Percentiles rank a stretch among this genome's conserved stretches.
Conservation (phyloP, 2,329 filamentous ascomycete genomes). For the Aspergillus sp. region DNA sequence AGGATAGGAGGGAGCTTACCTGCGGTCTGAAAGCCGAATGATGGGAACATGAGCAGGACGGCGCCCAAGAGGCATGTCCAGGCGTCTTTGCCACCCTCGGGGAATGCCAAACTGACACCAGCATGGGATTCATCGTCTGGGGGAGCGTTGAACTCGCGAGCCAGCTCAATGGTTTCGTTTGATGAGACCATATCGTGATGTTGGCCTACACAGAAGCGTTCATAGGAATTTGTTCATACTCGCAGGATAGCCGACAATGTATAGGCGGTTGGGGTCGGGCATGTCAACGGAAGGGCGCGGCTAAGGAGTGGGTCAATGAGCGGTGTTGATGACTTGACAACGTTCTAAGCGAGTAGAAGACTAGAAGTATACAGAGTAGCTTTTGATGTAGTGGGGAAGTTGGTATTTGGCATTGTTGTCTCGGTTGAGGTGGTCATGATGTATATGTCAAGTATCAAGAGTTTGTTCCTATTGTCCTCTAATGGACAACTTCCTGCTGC, state of each 20-base stretch:
- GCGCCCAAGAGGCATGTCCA: constrained; percentile 36
- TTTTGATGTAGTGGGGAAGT: too few species aligned
- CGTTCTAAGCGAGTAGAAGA: too few species aligned
- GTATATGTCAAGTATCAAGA: too few species aligned
- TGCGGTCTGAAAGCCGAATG: constrained; percentile 47
- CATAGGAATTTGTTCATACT: too few species aligned
- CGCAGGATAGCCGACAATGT: too few species aligned
- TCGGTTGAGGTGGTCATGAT: too few species aligned
- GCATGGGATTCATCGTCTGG: background rate
- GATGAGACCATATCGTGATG: background rate
- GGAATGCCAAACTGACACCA: constrained; percentile 16
- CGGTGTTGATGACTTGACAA: too few species aligned
- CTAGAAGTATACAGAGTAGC: too few species aligned
- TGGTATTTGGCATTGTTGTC: too few species aligned
- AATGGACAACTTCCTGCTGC: too few species aligned
- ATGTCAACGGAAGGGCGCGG: background rate
- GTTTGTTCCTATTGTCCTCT: too few species aligned
- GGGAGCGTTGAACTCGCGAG: background rate
- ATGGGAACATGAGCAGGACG: constrained; percentile 36
- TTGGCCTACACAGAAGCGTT: background rate
- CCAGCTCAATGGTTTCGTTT: background rate
- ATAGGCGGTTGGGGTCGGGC: background rate
- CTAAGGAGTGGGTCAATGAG: background rate
- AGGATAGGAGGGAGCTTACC: constrained; percentile 11
- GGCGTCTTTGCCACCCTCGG: constrained; percentile 31